Percentiles rank a stretch among this genome's conserved stretches.
Evolutionary conservation across 2,329 filamentous ascomycete genomes (phyloP).

Genomic region (Periconia sp.): DNA sequence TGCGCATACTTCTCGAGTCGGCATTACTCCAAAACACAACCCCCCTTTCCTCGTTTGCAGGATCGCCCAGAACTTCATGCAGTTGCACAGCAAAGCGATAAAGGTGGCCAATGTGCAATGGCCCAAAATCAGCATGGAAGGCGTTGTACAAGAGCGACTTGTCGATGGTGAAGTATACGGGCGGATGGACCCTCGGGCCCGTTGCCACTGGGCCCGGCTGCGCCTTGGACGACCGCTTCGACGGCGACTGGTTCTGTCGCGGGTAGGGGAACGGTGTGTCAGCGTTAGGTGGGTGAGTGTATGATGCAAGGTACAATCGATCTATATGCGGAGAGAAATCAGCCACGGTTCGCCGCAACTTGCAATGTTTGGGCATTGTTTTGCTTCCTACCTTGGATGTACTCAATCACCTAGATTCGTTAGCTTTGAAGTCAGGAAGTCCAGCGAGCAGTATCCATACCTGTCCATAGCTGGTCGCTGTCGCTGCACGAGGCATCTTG

Average conservation of each 20-base stretch:
- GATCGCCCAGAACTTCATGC: conserved; percentile 91
- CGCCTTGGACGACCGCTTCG: conserved; percentile 73
- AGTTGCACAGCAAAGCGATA: conserved; percentile 96
- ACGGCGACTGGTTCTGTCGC: conserved; percentile 69
- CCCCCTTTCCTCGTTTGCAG: conserved; percentile 85
- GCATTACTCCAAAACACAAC: conserved; percentile 97
- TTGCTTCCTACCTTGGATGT: conserved; percentile 84
- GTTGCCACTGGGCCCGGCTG: conserved; percentile 63
- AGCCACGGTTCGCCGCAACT: conserved; percentile 7
- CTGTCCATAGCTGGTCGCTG: conserved; percentile 72
- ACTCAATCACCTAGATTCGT: conserved; percentile 97
- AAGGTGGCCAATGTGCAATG: conserved; percentile 93
- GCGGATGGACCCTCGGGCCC: conserved; percentile 63
- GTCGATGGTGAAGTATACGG: conserved; percentile 95
- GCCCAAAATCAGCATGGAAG: conserved; percentile 98
- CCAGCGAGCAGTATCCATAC: too few relatives aligned
- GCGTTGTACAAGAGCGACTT: conserved; percentile 94
- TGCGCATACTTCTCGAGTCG: conserved; percentile 80
- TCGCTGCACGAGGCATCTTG: conserved; percentile 37
- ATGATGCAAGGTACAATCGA: conserved; percentile 92
- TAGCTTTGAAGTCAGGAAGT: too few relatives aligned
- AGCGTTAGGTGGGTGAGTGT: conserved; percentile 78
- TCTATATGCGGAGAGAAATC: conserved; percentile 60
- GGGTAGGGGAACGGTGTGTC: conserved; percentile 88
- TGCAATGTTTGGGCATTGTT: conserved; percentile 32